Evolutionary conservation across 2,329 filamentous ascomycete genomes (phyloP), one percentile per base, ranked within the genome.

Genomic region (Aspergillus carbonarius): DNA sequence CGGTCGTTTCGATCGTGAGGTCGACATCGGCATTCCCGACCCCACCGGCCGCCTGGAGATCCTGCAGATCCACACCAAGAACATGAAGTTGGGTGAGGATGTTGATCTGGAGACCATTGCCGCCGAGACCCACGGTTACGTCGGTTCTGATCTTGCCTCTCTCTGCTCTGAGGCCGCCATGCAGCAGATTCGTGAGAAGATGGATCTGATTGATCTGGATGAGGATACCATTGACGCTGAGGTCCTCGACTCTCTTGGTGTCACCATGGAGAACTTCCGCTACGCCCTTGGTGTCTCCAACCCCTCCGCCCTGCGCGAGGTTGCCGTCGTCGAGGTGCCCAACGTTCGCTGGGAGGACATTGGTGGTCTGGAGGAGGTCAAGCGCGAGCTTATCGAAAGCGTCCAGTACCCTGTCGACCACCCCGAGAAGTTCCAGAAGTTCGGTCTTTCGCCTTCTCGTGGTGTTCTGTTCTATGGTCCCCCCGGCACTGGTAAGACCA

Each of bases 101-200:
- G 95, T 99, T 62, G 95, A 99, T 72, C 86, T 99, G 46, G 93
- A 97, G 83, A 89, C 92, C 72, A 97, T 99, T 72, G 95, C 95
- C 55, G 87, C 95, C 30, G 95, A 99, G 83, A 99, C 95, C 48
- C 95, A 99, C 82, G 95, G 95, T 81, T 99, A 98, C 71, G 95
- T 99, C 66, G 95, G 95, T 83, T 98, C 95, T 32, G 95, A 99
- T 88, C 84, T 99, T 77, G 95, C 95, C 60, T 96, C 95, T 30
- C 91, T 99, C 61, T 99, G 95, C 82, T 99, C 95, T 6, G 95
- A 99, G 81, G 95, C 95, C 74, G 95, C 95, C 64, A 99, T 99
- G 95, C 95, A 99, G 79, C 95, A 99, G 82, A 99, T 99, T 79
- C 93, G 95, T 82, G 95, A 99, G 82, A 99, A 99, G 89, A 99